Conservation (phyloP, 2,329 filamentous ascomycete species). For the Chaetomiaceae sp. region DNA sequence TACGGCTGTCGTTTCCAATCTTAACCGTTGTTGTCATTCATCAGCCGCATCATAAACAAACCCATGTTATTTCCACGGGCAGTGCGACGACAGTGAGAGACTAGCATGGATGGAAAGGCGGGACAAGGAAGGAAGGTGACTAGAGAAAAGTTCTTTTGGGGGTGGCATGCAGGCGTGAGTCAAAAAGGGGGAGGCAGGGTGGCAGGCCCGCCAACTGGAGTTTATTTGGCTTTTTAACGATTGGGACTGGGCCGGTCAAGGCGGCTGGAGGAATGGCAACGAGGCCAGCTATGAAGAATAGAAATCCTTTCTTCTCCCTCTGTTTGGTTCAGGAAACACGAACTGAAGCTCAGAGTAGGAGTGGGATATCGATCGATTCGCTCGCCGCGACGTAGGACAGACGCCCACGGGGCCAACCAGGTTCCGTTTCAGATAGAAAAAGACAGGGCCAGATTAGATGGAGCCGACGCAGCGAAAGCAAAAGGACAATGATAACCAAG, state of each 20-base stretch:
- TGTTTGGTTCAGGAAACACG: background rate
- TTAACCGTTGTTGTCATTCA: too few species aligned
- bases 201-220: background rate
- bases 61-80: too few species aligned
- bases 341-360: background rate
- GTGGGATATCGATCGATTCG: background rate
- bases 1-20: too few species aligned
- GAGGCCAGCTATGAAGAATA: background rate
- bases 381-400: background rate
- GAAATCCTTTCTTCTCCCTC: constrained; percentile 2
- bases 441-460: background rate
- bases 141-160: background rate
- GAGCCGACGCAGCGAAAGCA: background rate
- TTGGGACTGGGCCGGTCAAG: too few species aligned
- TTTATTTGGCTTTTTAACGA: background rate
- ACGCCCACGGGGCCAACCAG: background rate
- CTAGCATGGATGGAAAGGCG: background rate
- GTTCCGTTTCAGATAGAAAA: background rate
- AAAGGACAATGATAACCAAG: background rate
- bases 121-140: background rate
- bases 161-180: too few species aligned
- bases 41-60: too few species aligned
- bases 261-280: too few species aligned
- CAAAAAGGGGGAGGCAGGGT: background rate
- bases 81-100: too few species aligned